Conservation (phyloP, 148 eudicot genomes). For the Chenopodium album region DNA sequence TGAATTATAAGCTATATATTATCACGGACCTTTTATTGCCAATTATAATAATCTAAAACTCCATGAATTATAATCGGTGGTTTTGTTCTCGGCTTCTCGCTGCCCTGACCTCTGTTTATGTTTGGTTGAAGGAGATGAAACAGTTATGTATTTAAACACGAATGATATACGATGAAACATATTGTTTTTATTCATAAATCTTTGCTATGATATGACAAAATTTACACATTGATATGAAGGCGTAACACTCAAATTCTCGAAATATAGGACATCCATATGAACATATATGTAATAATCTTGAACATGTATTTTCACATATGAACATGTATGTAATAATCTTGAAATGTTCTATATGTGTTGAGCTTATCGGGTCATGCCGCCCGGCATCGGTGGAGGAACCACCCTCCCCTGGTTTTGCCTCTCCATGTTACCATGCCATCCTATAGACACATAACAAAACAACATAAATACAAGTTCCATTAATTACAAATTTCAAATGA, state of each 20-base stretch:
- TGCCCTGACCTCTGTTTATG: background rate
- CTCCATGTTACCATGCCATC: conserved; percentile 38
- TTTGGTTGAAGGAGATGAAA: no score
- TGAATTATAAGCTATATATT: conserved; percentile 12
- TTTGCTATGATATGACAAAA: background rate
- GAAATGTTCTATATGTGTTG: no score
- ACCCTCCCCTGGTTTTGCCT: conserved; percentile 28
- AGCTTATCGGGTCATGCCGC: conserved; percentile 33
- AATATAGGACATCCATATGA: background rate
- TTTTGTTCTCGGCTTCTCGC: background rate
- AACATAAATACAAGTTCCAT: background rate
- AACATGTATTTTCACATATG: background rate
- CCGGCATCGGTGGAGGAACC: conserved; percentile 28
- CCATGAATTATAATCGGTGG: background rate
- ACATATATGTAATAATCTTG: background rate
- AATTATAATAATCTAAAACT: no score
- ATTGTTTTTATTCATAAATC: no score
- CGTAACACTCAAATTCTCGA: no score
- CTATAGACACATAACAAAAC: conserved; percentile 3
- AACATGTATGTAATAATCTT: background rate
- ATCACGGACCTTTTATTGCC: background rate
- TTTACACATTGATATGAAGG: no score
- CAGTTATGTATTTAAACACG: no score
- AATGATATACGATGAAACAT: no score
- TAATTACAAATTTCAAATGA: no score